Evolutionary conservation across 2,329 filamentous ascomycete species (phyloP).

Genomic region (Phaeosphaeria sp.): DNA sequence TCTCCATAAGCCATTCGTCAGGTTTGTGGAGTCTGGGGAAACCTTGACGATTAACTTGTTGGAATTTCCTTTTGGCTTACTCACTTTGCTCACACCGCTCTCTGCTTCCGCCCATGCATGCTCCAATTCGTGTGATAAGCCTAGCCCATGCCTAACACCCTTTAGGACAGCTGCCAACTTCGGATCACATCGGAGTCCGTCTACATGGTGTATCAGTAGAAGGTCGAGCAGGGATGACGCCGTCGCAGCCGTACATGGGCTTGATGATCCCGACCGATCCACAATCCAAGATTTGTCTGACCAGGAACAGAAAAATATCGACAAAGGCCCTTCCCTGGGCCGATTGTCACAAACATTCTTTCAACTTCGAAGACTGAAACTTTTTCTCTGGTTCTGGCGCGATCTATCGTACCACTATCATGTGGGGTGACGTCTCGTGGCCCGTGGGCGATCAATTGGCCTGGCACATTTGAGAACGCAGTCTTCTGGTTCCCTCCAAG

Average conservation of each 20-base stretch:
- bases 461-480: not conserved
- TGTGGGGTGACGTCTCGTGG: not conserved
- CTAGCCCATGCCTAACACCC: not conserved
- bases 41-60: not conserved
- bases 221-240: slow-evolving; percentile 15
- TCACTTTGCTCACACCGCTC: slow-evolving; percentile 14
- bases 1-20: not conserved
- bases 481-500: not conserved
- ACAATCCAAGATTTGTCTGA: slow-evolving; percentile 12
- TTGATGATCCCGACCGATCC: slow-evolving; percentile 11
- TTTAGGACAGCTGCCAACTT: not conserved
- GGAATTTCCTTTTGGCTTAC: slow-evolving; percentile 2
- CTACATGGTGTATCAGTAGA: slow-evolving; percentile 1
- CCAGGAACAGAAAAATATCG: slow-evolving; percentile 15
- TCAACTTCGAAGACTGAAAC: slow-evolving; percentile 10
- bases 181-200: slow-evolving; percentile 6
- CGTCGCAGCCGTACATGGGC: slow-evolving; percentile 13
- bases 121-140: not conserved
- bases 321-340: slow-evolving; percentile 16
- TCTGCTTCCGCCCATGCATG: not conserved
- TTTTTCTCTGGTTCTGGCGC: not conserved
- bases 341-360: slow-evolving; percentile 26
- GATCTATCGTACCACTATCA: not conserved
- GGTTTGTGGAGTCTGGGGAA: not conserved
- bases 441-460: not conserved